phyloP scores from a whole-genome alignment of 139 green algal species.

The Coelastrella sp. region DNA sequence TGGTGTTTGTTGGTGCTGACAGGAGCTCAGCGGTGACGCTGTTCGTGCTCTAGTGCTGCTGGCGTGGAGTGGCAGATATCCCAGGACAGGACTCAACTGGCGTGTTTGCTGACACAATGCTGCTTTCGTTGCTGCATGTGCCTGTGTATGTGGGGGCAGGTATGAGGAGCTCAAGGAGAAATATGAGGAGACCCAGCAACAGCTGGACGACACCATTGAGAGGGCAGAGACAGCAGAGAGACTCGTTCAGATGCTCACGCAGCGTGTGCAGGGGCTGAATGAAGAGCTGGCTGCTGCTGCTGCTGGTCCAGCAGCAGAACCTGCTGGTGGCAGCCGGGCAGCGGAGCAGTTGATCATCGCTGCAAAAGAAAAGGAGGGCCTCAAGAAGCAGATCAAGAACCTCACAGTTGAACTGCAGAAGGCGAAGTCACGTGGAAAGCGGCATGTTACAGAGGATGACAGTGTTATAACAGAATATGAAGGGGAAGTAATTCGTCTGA shows the following conservation, averaged over 20 bases:
- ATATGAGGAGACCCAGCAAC: neutral
- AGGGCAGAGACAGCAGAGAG: neutral
- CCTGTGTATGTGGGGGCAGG: no score
- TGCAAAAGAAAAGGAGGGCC: neutral
- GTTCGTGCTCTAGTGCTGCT: no score
- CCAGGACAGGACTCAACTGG: no score
- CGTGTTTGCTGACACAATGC: no score
- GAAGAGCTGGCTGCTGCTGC: neutral
- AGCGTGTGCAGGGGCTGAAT: neutral
- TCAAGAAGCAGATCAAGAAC: neutral
- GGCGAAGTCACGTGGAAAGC: neutral
- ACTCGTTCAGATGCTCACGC: neutral
- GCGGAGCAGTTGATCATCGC: neutral
- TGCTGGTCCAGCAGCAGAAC: neutral
- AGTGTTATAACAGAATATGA: neutral
- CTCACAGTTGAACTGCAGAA: neutral
- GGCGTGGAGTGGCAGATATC: no score
- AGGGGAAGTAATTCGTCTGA: neutral
- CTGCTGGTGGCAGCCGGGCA: neutral
- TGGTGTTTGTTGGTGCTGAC: no score
- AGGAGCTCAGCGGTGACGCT: no score
- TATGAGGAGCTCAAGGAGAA: slow-evolving; percentile 5
- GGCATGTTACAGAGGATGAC: neutral
- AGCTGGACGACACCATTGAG: neutral
- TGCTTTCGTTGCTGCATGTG: no score